Evolutionary conservation across 352 stramenopile species (phyloP), one percentile per base, ranked within the genome.

Genomic region (Phytophthora foliorum): DNA sequence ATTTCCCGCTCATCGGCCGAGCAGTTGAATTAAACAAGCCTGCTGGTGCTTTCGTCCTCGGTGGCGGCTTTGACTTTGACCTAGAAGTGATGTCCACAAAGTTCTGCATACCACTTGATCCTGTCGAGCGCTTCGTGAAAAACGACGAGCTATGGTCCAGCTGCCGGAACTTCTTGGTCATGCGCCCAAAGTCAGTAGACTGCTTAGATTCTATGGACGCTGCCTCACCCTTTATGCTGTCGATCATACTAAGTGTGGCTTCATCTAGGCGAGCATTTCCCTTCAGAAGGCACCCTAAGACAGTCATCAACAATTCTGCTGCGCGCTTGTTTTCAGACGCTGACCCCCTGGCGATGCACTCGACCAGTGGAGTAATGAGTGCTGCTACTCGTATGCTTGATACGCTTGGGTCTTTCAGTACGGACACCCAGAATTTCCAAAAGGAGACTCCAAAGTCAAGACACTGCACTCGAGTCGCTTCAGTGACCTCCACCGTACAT

Each of bases 401-500:
- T 0, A 80, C 81, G 46, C 67, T 69, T 21, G 64, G 36, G 27
- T 90, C 82, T 53, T 89, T 78, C 32, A 91, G 57, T n/a, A 79
- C 69, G 42, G 69, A 77, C 6, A 60, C 65, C 76, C 86, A 91
- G 49, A 94, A 94, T 53, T 77, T 78, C 87, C 87, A 94, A 46
- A 93, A 93, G 17, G 72, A 70, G 9, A 90, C 75, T 32, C 78
- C 83, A 63, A 94, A 93, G 48, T 93, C 87, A 22, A 94, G 74
- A 67, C 79, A 88, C 29, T 88, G 85, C 13, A 90, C 82, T 39
- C 82, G 58, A 34, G 82, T 81, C 6, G 72, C 24, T 57, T 94
- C 85, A 27, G 88, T 80, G 0, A 88, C 63, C 21, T 57, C 46
- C 6, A 78, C 29, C 2, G 59, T 52, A 11, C 29, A 27, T 49